phyloP scores from a whole-genome alignment of 202 grass and related monocot genomes.

The Schoenoplectus tabernaemontani region DNA sequence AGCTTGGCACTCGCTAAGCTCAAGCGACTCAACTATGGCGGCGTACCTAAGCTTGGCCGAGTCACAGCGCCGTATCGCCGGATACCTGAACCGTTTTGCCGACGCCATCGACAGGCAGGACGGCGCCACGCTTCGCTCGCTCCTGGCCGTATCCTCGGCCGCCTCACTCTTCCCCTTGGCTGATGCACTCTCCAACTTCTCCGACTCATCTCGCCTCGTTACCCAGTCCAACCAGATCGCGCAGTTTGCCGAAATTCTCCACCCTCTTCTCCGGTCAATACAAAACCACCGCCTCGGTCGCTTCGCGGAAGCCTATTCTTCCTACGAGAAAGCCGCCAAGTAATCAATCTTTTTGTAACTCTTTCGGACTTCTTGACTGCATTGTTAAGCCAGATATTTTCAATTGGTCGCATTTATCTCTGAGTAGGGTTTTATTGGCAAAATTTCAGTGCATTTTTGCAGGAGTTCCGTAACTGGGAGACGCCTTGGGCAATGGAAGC shows the following conservation, averaged over 20 bases:
- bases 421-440: constrained; percentile 9
- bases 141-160: constrained; percentile 50
- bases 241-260: constrained; percentile 54
- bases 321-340: constrained; percentile 81
- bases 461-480: constrained; percentile 98
- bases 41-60: constrained; percentile 77
- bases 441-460: constrained; percentile 72
- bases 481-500: constrained; percentile 86
- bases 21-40: constrained; percentile 25
- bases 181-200: constrained; percentile 59
- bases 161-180: constrained; percentile 39
- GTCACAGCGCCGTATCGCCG: constrained; percentile 67
- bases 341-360: constrained; percentile 19
- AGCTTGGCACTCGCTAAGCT: neutral
- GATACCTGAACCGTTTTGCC: constrained; percentile 53
- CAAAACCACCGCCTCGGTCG: constrained; percentile 54
- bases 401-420: constrained; percentile 18
- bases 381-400: neutral
- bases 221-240: constrained; percentile 39
- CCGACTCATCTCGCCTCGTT: constrained; percentile 51
- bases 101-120: constrained; percentile 42
- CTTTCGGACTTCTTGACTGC: neutral
- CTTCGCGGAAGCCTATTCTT: constrained; percentile 71
- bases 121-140: constrained; percentile 33
- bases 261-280: constrained; percentile 53